Evolutionary conservation across 1,284 basidiomycete genomes (phyloP).

Genomic region (Rhodotorula mucilaginosa): DNA sequence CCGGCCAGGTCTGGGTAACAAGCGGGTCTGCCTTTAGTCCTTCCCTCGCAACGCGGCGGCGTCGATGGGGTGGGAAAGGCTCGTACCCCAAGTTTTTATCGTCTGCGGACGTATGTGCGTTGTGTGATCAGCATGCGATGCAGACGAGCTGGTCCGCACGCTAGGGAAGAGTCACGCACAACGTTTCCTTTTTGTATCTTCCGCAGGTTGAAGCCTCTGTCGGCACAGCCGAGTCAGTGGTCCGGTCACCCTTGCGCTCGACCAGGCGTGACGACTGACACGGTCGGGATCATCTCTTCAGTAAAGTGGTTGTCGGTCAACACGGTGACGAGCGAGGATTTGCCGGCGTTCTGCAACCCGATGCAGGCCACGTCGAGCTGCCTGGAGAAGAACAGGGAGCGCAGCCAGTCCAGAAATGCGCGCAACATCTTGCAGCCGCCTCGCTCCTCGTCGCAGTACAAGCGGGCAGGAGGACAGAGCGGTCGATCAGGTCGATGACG

Average conservation of each 20-base stretch:
- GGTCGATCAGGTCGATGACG: too few relatives aligned
- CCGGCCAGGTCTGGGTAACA: slow-evolving; percentile 53
- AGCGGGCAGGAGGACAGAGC: too few relatives aligned
- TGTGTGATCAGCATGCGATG: not conserved
- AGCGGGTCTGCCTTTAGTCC: not conserved
- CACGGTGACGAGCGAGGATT: slow-evolving; percentile 47
- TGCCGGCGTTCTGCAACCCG: slow-evolving; percentile 67
- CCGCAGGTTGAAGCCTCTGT: slow-evolving; percentile 45
- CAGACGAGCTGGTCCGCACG: too few relatives aligned
- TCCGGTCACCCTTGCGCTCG: too few relatives aligned
- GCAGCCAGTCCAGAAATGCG: slow-evolving; percentile 61
- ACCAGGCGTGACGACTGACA: slow-evolving; percentile 19
- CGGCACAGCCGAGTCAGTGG: not conserved
- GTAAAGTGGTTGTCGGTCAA: slow-evolving; percentile 41
- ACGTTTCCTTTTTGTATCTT: slow-evolving; percentile 46
- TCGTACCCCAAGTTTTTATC: slow-evolving; percentile 45
- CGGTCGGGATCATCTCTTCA: slow-evolving; percentile 45
- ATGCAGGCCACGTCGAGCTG: slow-evolving; percentile 89
- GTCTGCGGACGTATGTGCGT: slow-evolving; percentile 22
- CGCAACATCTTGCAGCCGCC: slow-evolving; percentile 55
- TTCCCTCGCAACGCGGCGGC: not conserved
- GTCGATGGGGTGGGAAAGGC: not conserved
- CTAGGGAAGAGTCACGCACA: slow-evolving; percentile 11
- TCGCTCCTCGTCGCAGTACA: not conserved
- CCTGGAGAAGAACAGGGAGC: slow-evolving; percentile 74